phyloP scores from a whole-genome alignment of 345 rosid species.

The Arabis hirsuta region DNA sequence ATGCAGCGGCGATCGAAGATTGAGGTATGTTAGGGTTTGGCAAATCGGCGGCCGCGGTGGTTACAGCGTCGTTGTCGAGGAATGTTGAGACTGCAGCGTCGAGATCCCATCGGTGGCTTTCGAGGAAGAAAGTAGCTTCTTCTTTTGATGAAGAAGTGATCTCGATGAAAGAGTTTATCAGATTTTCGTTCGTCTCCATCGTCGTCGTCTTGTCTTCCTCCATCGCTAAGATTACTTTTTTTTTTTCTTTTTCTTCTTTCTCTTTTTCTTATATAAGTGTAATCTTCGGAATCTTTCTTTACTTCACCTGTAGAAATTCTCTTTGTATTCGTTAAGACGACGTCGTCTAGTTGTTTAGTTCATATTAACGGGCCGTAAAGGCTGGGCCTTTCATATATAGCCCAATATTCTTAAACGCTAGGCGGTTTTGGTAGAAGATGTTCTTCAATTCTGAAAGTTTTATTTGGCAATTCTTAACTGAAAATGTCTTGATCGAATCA shows the following conservation, averaged over 20 bases:
- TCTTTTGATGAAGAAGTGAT: slow-evolving; percentile 81
- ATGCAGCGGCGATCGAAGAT: slow-evolving; percentile 34
- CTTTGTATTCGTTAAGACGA: too few relatives aligned
- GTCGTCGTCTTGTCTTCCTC: slow-evolving; percentile 37
- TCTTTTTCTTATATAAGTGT: neutral
- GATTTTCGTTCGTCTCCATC: slow-evolving; percentile 36
- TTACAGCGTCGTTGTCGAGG: slow-evolving; percentile 57
- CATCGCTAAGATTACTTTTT: slow-evolving; percentile 6
- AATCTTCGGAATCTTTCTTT: slow-evolving; percentile 6
- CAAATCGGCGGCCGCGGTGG: slow-evolving; percentile 11
- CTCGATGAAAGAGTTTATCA: slow-evolving; percentile 74
- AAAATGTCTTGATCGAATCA: too few relatives aligned
- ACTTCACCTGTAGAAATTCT: too few relatives aligned
- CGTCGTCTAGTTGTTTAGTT: too few relatives aligned
- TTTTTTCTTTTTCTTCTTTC: neutral
- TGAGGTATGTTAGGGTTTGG: slow-evolving; percentile 37
- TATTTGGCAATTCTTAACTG: too few relatives aligned
- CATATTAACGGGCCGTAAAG: slow-evolving; percentile 8
- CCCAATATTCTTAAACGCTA: too few relatives aligned
- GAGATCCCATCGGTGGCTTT: slow-evolving; percentile 85
- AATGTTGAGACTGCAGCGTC: slow-evolving; percentile 94
- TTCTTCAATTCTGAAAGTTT: too few relatives aligned
- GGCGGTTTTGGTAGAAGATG: too few relatives aligned
- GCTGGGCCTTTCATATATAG: neutral
- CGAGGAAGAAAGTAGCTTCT: slow-evolving; percentile 88